phyloP scores from a whole-genome alignment of 208 protist genomes.

The Vickermania ingenoplastis region DNA sequence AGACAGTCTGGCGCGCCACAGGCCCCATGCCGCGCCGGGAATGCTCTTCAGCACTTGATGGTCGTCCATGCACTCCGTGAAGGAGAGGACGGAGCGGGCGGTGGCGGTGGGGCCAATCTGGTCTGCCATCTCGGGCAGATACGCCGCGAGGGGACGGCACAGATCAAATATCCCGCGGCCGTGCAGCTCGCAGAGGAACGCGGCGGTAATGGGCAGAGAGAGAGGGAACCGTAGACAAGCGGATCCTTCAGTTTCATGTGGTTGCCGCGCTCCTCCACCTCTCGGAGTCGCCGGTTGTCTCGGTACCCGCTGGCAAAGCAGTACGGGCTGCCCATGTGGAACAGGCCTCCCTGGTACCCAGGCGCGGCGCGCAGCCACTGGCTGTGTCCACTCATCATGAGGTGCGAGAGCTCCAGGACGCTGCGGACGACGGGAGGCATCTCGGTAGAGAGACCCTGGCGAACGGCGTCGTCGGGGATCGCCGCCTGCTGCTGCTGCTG shows the following conservation, averaged over 20 bases:
- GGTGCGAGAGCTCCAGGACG: conserved; percentile 64
- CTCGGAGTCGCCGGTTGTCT: conserved; percentile 43
- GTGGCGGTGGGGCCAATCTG: conserved; percentile 30
- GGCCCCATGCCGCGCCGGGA: conserved; percentile 20
- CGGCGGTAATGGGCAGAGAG: conserved; percentile 56
- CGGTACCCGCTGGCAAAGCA: conserved; percentile 79
- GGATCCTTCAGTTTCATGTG: conserved; percentile 77
- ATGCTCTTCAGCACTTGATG: conserved; percentile 14
- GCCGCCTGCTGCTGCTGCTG: conserved; percentile 31
- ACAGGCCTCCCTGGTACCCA: conserved; percentile 71
- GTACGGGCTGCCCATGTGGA: conserved; percentile 62
- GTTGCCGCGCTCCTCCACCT: conserved; percentile 82
- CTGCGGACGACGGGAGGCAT: conserved; percentile 76
- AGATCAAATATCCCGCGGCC: conserved; percentile 51
- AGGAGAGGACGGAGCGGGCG: conserved; percentile 58
- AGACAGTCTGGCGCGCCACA: conserved; percentile 13
- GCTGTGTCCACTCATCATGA: conserved; percentile 75
- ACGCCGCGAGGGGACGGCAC: conserved; percentile 27
- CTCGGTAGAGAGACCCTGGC: conserved; percentile 43
- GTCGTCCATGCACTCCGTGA: conserved; percentile 49
- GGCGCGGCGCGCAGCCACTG: conserved; percentile 59
- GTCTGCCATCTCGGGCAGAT: conserved; percentile 50
- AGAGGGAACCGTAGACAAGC: conserved; percentile 57
- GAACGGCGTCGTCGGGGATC: conserved; percentile 34
- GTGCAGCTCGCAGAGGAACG: conserved; percentile 72